These are phyloP conservation scores for Sclerotinia nivalis DNA, from an alignment of 2,329 filamentous ascomycete genomes.

Conservation along the genomic window DNA sequence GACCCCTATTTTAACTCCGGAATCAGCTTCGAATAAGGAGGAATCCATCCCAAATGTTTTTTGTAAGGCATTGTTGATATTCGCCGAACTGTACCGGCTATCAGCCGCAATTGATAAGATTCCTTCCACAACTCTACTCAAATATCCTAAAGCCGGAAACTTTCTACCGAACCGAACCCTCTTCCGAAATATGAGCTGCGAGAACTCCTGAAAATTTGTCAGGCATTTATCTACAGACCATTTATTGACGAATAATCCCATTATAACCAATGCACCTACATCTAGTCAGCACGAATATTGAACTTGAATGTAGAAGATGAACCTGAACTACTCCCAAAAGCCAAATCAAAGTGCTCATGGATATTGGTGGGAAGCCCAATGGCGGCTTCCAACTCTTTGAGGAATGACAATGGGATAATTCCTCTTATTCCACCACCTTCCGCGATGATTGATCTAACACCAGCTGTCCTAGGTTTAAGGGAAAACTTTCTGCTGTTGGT, in stretches of 20 bases:
- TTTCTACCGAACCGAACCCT: not conserved
- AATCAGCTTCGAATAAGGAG: not conserved
- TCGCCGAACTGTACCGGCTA: not conserved
- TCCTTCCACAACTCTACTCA: not conserved
- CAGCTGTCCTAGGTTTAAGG: slow-evolving; percentile 20
- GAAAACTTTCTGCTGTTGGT: not conserved
- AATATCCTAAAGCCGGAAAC: not conserved
- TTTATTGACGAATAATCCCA: slow-evolving; percentile 25
- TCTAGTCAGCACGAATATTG: not conserved
- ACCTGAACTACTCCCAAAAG: slow-evolving; percentile 28
- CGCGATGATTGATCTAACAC: slow-evolving; percentile 21
- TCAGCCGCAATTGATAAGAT: not conserved
- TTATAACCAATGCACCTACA: slow-evolving; percentile 20
- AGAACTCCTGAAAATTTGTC: slow-evolving; percentile 18
- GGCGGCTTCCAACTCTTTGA: slow-evolving; percentile 20
- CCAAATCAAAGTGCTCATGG: slow-evolving; percentile 27
- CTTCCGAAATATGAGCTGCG: slow-evolving; percentile 19
- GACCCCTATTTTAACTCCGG: not conserved
- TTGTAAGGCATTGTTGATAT: slow-evolving; percentile 2
- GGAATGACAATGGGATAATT: slow-evolving; percentile 21
- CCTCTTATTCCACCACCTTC: slow-evolving; percentile 25
- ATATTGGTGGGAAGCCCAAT: slow-evolving; percentile 22
- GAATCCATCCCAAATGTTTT: not conserved
- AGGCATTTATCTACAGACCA: slow-evolving; percentile 25
- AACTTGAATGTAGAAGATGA: not conserved